Conservation (phyloP, 2,329 filamentous ascomycete species). For the Aplosporella prunicola region DNA sequence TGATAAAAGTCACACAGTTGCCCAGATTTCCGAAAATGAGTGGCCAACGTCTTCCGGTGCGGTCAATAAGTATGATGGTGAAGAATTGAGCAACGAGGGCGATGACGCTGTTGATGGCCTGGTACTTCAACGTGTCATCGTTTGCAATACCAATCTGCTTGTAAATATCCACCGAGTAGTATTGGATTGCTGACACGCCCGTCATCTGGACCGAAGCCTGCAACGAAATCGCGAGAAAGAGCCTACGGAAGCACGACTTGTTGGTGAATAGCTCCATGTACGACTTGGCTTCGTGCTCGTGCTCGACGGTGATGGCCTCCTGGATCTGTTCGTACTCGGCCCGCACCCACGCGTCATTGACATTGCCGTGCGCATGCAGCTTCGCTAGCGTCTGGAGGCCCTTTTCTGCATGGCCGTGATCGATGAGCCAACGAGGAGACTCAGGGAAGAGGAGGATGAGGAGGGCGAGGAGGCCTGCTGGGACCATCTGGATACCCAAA, state of each 20-base stretch:
- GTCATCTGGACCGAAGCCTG: constrained; percentile 71
- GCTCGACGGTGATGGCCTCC: constrained; percentile 55
- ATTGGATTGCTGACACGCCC: constrained; percentile 55
- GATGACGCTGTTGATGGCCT: constrained; percentile 64
- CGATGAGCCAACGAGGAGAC: constrained; percentile 60
- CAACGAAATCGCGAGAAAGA: constrained; percentile 59
- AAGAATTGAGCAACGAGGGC: constrained; percentile 58
- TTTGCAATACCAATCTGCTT: constrained; percentile 57
- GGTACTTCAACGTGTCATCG: constrained; percentile 60
- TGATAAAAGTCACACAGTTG: constrained; percentile 64
- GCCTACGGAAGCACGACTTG: constrained; percentile 57
- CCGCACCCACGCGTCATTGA: constrained; percentile 57
- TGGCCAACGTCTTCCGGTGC: constrained; percentile 60
- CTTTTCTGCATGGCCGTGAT: constrained; percentile 54
- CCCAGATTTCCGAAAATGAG: constrained; percentile 62
- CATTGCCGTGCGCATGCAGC: constrained; percentile 60
- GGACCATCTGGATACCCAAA: constrained; percentile 62
- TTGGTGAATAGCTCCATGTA: constrained; percentile 60
- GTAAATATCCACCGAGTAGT: constrained; percentile 61
- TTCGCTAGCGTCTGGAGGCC: constrained; percentile 58
- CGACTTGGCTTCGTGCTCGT: constrained; percentile 59
- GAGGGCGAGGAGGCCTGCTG: constrained; percentile 52
- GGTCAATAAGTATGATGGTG: constrained; percentile 62
- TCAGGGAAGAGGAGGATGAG: constrained; percentile 68
- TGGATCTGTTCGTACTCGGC: constrained; percentile 66